Evolutionary conservation across 805 yeast genomes (phyloP), one percentile per base, ranked within the genome.

Genomic region (Myxozyma geophila): DNA sequence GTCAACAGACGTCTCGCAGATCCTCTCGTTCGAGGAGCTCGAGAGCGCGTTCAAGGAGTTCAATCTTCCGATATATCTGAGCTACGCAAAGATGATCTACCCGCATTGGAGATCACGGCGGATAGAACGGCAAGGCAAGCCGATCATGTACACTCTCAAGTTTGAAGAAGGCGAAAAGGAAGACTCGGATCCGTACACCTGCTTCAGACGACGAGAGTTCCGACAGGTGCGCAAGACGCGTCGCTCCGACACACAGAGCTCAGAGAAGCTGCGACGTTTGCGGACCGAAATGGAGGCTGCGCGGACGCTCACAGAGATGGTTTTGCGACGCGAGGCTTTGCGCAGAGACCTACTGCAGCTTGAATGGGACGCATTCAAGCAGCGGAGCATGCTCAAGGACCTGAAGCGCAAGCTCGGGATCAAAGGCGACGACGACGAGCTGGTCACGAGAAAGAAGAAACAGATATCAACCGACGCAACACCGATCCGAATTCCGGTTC

Each of bases 161-260:
- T 92, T 90, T 74, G 98, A 92, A 77, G 92, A 90, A 70, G 85
- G 84, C 60, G 95, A 90, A 63, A 92, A 92, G 72, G 98, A 92
- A 72, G 98, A 92, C 72, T 84, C 83, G 64, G 98, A 95, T 75
- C 98, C 99, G 1, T 95, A 95, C 75, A 88, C 91, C 47, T 91
- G 98, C 78, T 95, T 95, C 80, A 85, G 99, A 72, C 86, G 97
- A 70, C 88, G 99, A 75, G 98, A 92, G 73, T 88, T 91, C 68
- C 85, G 99, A 69, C 98, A 90, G 74, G 95, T 96, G 37, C 88
- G 99, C 75, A 95, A 95, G 75, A 95, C 99, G 0, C 85, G 99
- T 75, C 85, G 98, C 68, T 90, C 97, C 0, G 99, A 95, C 78
- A 84, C 89, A 40, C 89, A 91, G 70, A 91, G 95, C 70, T 87